Conservation (phyloP, 2,329 filamentous ascomycete genomes). For the Ascochyta koolunga region DNA sequence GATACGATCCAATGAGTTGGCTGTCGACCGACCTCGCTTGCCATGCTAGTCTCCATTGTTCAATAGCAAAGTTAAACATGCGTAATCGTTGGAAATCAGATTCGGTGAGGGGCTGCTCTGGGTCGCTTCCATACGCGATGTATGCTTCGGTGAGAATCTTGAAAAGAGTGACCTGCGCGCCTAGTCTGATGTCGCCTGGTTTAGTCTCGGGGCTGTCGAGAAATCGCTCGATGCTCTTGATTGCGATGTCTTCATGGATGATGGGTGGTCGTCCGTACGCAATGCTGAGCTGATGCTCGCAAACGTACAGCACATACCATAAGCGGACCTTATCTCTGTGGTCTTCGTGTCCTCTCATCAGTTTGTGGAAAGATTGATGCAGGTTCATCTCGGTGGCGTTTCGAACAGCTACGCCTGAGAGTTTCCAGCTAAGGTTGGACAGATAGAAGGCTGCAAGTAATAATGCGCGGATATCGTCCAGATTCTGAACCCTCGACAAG, state of each 20-base stretch:
- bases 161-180: constrained; percentile 41
- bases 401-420: constrained; percentile 48
- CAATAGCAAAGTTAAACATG: constrained; percentile 52
- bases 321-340: constrained; percentile 47
- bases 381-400: constrained; percentile 51
- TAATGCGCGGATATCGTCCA: constrained; percentile 49
- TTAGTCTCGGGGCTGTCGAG: constrained; percentile 37
- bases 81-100: constrained; percentile 48
- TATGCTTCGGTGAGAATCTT: constrained; percentile 45
- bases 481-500: constrained; percentile 43
- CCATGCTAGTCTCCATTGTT: constrained; percentile 51
- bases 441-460: constrained; percentile 51
- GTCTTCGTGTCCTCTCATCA: constrained; percentile 42
- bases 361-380: constrained; percentile 47
- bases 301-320: constrained; percentile 50
- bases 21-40: constrained; percentile 41
- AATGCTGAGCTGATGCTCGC: constrained; percentile 51
- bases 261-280: constrained; percentile 51
- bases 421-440: constrained; percentile 49
- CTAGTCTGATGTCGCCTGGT: constrained; percentile 38
- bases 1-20: constrained; percentile 41
- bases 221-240: constrained; percentile 46
- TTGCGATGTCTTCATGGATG: constrained; percentile 47
- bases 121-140: constrained; percentile 40
- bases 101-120: constrained; percentile 46